Evolutionary conservation across 108 stramenopile species (phyloP), one percentile per base, ranked within the genome.

Genomic region (Nitzschia sp.): DNA sequence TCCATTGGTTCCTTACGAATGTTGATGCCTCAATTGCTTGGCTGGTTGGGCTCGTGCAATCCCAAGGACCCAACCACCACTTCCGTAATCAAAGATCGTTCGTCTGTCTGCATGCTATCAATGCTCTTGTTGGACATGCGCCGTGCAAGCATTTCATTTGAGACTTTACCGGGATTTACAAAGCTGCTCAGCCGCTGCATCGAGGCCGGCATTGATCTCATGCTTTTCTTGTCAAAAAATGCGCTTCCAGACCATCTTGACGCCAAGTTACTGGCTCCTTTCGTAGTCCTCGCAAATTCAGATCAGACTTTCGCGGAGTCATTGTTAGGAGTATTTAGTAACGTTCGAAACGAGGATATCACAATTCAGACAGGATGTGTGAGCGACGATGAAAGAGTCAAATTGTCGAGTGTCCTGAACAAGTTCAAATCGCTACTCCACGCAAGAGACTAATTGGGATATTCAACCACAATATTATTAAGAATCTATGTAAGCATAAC

Each of bases 1-100:
- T 63, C 71, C 15, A 54, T 45, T 2, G 50, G 38, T 33, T 29
- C 47, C 4, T 32, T 72, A 3, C 34, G n/a, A 54, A 72, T 72
- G 71, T 23, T 63, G 34, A 25, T 29, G 6, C 62, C 62, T 33
- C 61, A 55, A 28, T 15, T 72, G 31, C 27, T 32, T 5, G 2
- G 4, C 5, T 56, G 55, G 55, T 16, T 31, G 55, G 29, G 5
- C 15, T 5, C 21, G 4, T 4, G n/a, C n/a, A 19, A 23, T 19
- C 4, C 8, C 4, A 8, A 8, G 55, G 55, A 56, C 8, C n/a
- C 55, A 21, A 29, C 55, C 5, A 26, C 30, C 5, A 21, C 4
- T 21, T 21, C 48, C 19, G 48, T 50, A 4, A 8, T 50, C 8
- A 50, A n/a, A 21, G 21, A 11, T 50, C 48, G 48, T 50, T 4